phyloP scores from a whole-genome alignment of 2,329 filamentous ascomycete genomes.

The Eutypella sp. region DNA sequence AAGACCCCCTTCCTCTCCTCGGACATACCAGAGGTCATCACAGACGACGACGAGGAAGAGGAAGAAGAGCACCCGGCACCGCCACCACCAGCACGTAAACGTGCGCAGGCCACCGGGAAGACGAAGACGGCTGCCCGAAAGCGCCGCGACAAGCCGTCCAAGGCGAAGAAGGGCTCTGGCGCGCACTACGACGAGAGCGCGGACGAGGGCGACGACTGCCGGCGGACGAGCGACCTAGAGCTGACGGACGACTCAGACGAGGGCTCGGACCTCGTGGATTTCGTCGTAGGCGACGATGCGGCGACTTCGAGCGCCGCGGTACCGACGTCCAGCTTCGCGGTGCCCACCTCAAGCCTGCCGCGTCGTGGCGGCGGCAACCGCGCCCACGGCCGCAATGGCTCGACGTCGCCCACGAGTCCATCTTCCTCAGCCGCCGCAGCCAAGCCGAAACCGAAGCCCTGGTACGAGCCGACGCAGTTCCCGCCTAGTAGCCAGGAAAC shows the following conservation, averaged over 20 bases:
- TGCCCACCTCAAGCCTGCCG: no score
- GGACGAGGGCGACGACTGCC: conserved; percentile 29
- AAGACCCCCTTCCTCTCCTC: background rate
- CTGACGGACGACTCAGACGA: conserved; percentile 30
- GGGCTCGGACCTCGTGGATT: conserved; percentile 26
- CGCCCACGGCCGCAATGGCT: conserved; percentile 11
- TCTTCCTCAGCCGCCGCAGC: conserved; percentile 8
- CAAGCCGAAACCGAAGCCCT: conserved; percentile 9
- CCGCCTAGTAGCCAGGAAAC: conserved; percentile 11
- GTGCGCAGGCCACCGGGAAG: conserved; percentile 6
- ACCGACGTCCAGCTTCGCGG: conserved; percentile 21
- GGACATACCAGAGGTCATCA: background rate
- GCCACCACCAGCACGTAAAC: conserved; percentile 12
- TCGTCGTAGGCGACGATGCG: conserved; percentile 26
- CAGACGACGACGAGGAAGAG: background rate
- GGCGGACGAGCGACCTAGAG: conserved; percentile 31
- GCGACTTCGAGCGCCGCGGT: conserved; percentile 22
- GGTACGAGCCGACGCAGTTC: conserved; percentile 18
- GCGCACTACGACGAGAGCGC: conserved; percentile 28
- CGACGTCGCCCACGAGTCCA: conserved; percentile 19
- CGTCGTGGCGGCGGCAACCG: no score
- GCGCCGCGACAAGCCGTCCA: conserved; percentile 9
- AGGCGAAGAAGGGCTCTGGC: conserved; percentile 9
- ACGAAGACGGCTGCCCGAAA: conserved; percentile 10
- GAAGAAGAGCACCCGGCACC: conserved; percentile 7